A percentile compares a stretch with the other conserved stretches of the same genome.
Conservation (phyloP, 257 asterid genomes). For the Anisodus acutangulus region DNA sequence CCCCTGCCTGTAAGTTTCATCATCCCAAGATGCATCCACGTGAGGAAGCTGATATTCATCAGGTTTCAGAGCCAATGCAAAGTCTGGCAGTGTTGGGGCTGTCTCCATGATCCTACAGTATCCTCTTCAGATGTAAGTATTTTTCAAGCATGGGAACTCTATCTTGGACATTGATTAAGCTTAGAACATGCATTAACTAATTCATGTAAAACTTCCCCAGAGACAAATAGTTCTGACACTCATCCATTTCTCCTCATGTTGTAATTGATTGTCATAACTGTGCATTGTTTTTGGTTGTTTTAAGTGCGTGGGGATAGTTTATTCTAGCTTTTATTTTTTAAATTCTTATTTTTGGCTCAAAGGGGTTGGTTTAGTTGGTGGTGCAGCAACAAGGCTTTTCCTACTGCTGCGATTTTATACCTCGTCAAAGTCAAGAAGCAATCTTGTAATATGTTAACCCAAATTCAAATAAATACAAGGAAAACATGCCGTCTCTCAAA, state of each 20-base stretch:
- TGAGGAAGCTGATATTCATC: slow-evolving; percentile 89
- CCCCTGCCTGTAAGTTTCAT: slow-evolving; percentile 45
- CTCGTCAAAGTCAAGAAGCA: slow-evolving; percentile 11
- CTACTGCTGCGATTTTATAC: background rate
- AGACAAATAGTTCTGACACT: background rate
- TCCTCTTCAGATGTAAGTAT: slow-evolving; percentile 16
- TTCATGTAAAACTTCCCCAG: background rate
- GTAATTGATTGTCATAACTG: background rate
- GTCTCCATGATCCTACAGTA: slow-evolving; percentile 85
- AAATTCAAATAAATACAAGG: background rate
- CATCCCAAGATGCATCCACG: slow-evolving; percentile 72
- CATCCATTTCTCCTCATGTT: background rate
- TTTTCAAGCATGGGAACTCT: slow-evolving; percentile 1
- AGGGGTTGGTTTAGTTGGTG: background rate
- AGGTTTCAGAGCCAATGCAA: slow-evolving; percentile 89
- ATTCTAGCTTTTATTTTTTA: background rate
- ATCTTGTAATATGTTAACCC: background rate
- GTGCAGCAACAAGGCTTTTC: background rate
- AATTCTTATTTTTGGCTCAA: background rate
- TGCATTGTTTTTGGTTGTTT: background rate
- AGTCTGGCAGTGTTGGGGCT: slow-evolving; percentile 94
- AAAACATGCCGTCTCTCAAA: background rate
- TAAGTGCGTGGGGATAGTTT: background rate
- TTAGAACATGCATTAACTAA: background rate
- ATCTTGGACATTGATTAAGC: background rate